These are phyloP conservation scores for Aspergillus pseudoterreus DNA, from an alignment of 2,329 filamentous ascomycete species.

Conservation along the genomic window DNA sequence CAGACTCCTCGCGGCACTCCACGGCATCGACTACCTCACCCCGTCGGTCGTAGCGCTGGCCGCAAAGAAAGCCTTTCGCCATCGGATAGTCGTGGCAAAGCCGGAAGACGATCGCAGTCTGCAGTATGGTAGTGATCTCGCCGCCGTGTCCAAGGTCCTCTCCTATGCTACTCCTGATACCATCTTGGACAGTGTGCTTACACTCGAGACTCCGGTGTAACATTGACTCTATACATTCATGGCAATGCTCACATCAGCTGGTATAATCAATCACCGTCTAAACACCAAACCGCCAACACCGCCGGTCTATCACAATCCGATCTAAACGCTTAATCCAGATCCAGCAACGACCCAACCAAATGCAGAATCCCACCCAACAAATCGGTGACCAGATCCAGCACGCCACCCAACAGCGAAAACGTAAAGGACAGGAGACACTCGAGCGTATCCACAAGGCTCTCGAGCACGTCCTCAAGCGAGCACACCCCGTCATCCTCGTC, in stretches of 20 bases:
- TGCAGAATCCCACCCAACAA: slow-evolving; percentile 2
- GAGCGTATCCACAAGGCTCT: slow-evolving; percentile 4
- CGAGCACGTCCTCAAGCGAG: slow-evolving; percentile 2
- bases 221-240: background rate
- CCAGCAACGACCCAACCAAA: background rate
- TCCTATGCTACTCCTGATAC: slow-evolving; percentile 54
- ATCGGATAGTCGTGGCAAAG: slow-evolving; percentile 69
- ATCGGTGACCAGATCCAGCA: slow-evolving; percentile 2
- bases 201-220: slow-evolving; percentile 54
- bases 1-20: slow-evolving; percentile 67
- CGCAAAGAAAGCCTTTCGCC: slow-evolving; percentile 79
- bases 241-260: too few species aligned
- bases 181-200: slow-evolving; percentile 58
- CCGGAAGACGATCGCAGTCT: slow-evolving; percentile 77
- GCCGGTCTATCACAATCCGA: background rate
- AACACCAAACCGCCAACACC: background rate
- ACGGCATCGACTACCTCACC: slow-evolving; percentile 74
- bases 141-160: slow-evolving; percentile 65
- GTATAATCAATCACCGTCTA: too few species aligned
- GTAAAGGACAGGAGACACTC: slow-evolving; percentile 6
- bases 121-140: slow-evolving; percentile 82
- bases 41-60: slow-evolving; percentile 81
- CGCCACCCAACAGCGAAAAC: background rate
- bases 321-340: background rate
- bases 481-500: slow-evolving; percentile 3